These are phyloP conservation scores for Kwoniella pini DNA, from an alignment of 768 basidiomycete species.

Conservation along the genomic window DNA sequence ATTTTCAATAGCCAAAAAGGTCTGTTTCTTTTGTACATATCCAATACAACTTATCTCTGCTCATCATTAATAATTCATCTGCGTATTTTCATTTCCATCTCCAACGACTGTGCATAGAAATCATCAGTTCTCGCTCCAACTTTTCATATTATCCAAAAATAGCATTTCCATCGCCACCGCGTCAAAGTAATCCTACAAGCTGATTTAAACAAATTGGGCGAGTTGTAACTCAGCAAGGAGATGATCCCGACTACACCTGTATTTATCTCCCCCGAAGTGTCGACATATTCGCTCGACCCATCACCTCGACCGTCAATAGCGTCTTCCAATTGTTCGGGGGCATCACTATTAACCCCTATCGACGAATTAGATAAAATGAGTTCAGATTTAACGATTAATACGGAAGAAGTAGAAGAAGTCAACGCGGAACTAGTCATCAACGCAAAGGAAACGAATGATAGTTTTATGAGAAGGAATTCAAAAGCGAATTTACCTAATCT, in stretches of 20 bases:
- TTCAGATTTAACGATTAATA: constrained; percentile 11
- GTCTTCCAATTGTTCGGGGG: constrained; percentile 9
- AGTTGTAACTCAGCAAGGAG: too few relatives aligned
- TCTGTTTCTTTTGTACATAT: too few relatives aligned
- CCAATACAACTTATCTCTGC: too few relatives aligned
- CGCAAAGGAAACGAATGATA: neutral
- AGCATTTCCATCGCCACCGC: neutral
- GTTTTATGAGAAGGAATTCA: neutral
- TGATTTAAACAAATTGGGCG: too few relatives aligned
- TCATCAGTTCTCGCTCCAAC: too few relatives aligned
- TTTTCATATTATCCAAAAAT: too few relatives aligned
- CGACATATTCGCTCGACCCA: constrained; percentile 15
- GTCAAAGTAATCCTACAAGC: neutral
- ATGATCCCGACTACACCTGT: too few relatives aligned
- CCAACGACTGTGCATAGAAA: too few relatives aligned
- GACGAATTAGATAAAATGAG: constrained; percentile 19
- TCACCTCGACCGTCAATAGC: constrained; percentile 33
- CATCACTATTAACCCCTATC: constrained; percentile 17
- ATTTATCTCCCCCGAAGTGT: too few relatives aligned
- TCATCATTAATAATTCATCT: too few relatives aligned
- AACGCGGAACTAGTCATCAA: neutral
- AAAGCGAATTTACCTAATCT: constrained; percentile 5
- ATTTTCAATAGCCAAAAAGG: too few relatives aligned
- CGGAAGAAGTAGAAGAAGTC: constrained; percentile 3
- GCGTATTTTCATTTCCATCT: too few relatives aligned